A percentile compares a stretch with the other conserved stretches of the same genome.
phyloP scores from a whole-genome alignment of 164 flowering plant genomes.

The Tetrastigma voinierianum region DNA sequence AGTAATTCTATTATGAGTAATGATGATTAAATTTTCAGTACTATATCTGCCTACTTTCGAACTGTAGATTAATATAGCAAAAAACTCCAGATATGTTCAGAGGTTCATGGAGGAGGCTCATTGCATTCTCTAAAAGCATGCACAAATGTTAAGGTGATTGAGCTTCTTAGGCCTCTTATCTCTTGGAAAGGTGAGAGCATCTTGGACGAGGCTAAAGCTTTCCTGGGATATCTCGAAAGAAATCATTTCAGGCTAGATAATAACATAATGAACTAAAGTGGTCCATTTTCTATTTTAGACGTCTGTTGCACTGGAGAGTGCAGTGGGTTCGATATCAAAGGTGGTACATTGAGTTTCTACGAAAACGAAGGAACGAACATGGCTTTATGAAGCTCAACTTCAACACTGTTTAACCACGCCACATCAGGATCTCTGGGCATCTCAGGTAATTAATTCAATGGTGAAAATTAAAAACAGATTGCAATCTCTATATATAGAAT shows the following conservation, averaged over 20 bases:
- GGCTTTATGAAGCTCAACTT: slow-evolving; percentile 35
- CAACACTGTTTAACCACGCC: slow-evolving; percentile 45
- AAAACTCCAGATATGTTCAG: slow-evolving; percentile 29
- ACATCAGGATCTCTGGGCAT: slow-evolving; percentile 27
- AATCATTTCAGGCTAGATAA: not conserved
- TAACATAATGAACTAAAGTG: slow-evolving; percentile 12
- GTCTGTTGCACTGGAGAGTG: slow-evolving; percentile 36
- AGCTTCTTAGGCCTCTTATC: slow-evolving; percentile 41
- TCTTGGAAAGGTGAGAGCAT: slow-evolving; percentile 30
- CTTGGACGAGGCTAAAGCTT: slow-evolving; percentile 30
- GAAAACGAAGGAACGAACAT: slow-evolving; percentile 10
- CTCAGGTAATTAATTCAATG: slow-evolving; percentile 31
- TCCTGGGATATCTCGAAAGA: slow-evolving; percentile 14
- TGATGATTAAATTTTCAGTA: not conserved
- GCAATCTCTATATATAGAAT: not conserved
- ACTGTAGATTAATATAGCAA: not conserved
- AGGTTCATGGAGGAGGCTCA: slow-evolving; percentile 26
- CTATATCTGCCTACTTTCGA: not conserved
- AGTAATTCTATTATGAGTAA: not conserved
- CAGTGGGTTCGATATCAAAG: slow-evolving; percentile 35
- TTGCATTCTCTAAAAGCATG: slow-evolving; percentile 14
- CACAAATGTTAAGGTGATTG: slow-evolving; percentile 18
- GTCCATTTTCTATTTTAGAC: slow-evolving; percentile 35
- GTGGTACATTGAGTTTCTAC: slow-evolving; percentile 24
- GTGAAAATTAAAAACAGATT: not conserved